Conservation (phyloP, 306 rosid genomes). For the Prosopis cineraria region DNA sequence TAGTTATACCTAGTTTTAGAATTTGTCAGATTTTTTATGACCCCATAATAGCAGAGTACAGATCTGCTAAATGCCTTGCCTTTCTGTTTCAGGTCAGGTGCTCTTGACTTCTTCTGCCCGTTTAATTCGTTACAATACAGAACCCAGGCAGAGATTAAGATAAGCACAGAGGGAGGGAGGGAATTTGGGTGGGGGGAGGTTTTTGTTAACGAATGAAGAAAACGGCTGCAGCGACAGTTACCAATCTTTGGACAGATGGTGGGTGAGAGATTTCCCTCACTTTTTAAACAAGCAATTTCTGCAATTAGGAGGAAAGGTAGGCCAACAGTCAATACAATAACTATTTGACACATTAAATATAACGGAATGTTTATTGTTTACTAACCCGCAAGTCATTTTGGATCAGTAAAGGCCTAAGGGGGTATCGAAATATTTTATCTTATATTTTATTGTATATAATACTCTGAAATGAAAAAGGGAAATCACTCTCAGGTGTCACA, state of each 20-base stretch:
- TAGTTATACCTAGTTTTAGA: not conserved
- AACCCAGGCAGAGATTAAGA: not conserved
- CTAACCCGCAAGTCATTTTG: slow-evolving; percentile 19
- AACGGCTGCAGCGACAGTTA: slow-evolving; percentile 52
- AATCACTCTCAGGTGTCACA: too few relatives aligned
- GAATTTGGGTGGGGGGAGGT: too few relatives aligned
- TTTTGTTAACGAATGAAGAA: slow-evolving; percentile 50
- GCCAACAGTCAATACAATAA: slow-evolving; percentile 68
- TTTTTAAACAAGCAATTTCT: slow-evolving; percentile 60
- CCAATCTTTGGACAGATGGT: slow-evolving; percentile 46
- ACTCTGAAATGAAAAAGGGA: too few relatives aligned
- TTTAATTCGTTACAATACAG: not conserved
- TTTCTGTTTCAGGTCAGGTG: not conserved
- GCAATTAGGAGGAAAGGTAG: slow-evolving; percentile 49
- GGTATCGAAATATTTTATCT: not conserved
- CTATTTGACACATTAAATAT: slow-evolving; percentile 38
- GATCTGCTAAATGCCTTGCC: slow-evolving; percentile 1
- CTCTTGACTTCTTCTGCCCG: slow-evolving; percentile 6
- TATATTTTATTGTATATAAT: not conserved
- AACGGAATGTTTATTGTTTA: slow-evolving; percentile 37
- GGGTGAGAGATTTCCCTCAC: slow-evolving; percentile 57
- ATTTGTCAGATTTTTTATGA: not conserved
- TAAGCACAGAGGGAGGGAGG: slow-evolving; percentile 10
- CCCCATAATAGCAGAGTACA: slow-evolving; percentile 15
- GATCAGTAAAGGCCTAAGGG: not conserved